phyloP scores from a whole-genome alignment of 805 yeast species.

The Metschnikowia noctiluminum region DNA sequence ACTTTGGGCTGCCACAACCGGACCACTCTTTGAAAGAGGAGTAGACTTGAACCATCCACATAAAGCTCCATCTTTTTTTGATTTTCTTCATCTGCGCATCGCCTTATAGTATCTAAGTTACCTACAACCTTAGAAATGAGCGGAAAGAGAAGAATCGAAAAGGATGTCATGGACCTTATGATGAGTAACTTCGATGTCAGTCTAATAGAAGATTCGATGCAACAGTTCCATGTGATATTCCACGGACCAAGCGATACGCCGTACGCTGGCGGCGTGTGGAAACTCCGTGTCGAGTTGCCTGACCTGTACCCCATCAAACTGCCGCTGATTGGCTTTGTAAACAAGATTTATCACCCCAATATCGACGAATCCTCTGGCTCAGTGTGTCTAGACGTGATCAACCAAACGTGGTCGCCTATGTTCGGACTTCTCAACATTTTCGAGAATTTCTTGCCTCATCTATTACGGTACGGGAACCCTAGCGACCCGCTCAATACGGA shows the following conservation, averaged over 20 bases:
- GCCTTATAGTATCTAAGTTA: neutral
- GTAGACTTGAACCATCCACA: too few relatives aligned
- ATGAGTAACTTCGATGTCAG: slow-evolving; percentile 92
- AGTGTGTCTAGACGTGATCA: slow-evolving; percentile 92
- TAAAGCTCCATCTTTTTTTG: neutral
- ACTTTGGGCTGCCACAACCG: neutral
- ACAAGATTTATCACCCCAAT: slow-evolving; percentile 91
- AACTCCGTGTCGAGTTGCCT: slow-evolving; percentile 87
- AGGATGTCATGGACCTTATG: slow-evolving; percentile 94
- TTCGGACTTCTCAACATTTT: slow-evolving; percentile 88
- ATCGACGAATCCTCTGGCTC: slow-evolving; percentile 89
- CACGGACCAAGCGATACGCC: slow-evolving; percentile 82
- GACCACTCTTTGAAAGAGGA: neutral
- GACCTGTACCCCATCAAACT: slow-evolving; percentile 94
- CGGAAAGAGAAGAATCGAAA: slow-evolving; percentile 72
- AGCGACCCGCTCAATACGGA: slow-evolving; percentile 90
- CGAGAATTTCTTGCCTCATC: slow-evolving; percentile 90
- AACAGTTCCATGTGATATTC: slow-evolving; percentile 82
- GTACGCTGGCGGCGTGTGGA: slow-evolving; percentile 88
- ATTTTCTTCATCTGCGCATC: too few relatives aligned
- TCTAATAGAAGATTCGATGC: slow-evolving; percentile 70
- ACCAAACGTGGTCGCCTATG: slow-evolving; percentile 98
- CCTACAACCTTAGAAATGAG: slow-evolving; percentile 11
- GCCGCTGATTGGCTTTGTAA: slow-evolving; percentile 91
- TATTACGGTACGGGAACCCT: slow-evolving; percentile 88